Conservation (phyloP, 805 yeast species). For the Soucietia sequanensis region DNA sequence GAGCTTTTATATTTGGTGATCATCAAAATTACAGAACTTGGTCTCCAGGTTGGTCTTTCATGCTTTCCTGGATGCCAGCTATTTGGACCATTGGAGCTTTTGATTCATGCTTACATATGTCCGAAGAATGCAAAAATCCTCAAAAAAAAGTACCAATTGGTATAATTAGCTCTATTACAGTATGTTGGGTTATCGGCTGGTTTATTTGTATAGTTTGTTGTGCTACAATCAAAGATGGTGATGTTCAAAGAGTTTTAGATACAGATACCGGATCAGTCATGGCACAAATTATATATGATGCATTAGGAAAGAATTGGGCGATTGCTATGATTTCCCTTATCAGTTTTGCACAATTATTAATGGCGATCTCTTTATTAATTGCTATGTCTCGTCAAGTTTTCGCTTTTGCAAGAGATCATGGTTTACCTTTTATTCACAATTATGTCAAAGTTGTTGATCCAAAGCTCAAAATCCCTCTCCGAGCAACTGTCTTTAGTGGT, state of each 20-base stretch:
- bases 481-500: constrained; percentile 60
- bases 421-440: constrained; percentile 57
- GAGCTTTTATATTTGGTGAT: constrained; percentile 39
- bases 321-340: constrained; percentile 59
- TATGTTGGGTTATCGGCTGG: constrained; percentile 61
- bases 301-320: constrained; percentile 65
- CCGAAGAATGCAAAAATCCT: constrained; percentile 69
- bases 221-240: constrained; percentile 53
- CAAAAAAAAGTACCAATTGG: constrained; percentile 64
- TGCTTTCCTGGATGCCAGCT: constrained; percentile 61
- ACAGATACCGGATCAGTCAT: constrained; percentile 57
- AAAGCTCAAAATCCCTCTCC: constrained; percentile 57
- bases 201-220: constrained; percentile 50
- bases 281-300: constrained; percentile 63
- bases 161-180: constrained; percentile 55
- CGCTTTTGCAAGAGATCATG: constrained; percentile 78
- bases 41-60: constrained; percentile 40
- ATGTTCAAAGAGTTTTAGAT: constrained; percentile 38
- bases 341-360: constrained; percentile 59
- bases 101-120: constrained; percentile 70
- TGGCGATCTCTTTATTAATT: constrained; percentile 62
- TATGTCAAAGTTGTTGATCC: constrained; percentile 57
- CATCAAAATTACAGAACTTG: constrained; percentile 52
- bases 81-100: constrained; percentile 77
- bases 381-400: constrained; percentile 71